Conservation (phyloP, 2,329 filamentous ascomycete genomes). For the Teratosphaeria nubilosa region DNA sequence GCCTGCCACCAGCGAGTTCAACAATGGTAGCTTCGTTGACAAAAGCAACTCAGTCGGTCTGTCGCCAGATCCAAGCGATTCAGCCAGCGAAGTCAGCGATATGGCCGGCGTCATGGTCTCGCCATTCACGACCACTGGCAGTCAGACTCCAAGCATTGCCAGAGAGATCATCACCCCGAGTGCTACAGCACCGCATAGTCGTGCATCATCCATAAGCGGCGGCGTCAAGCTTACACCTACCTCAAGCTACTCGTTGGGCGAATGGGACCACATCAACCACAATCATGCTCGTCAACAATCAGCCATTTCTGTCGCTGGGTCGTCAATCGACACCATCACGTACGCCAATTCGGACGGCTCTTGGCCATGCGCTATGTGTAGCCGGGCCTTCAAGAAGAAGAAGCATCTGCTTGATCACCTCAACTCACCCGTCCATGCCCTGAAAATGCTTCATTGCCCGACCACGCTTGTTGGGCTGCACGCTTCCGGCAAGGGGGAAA, state of each 20-base stretch:
- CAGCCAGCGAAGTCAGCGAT: too few relatives aligned
- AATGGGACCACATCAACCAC: not conserved
- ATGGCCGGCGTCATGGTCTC: too few relatives aligned
- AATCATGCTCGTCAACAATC: too few relatives aligned
- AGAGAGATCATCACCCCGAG: not conserved
- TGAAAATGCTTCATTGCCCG: constrained; percentile 9
- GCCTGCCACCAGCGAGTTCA: not conserved
- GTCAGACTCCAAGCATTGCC: too few relatives aligned
- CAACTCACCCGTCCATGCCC: constrained; percentile 5
- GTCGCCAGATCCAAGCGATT: too few relatives aligned
- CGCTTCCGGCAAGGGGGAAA: not conserved
- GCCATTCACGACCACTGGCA: too few relatives aligned
- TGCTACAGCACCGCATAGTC: not conserved
- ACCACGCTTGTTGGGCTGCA: not conserved
- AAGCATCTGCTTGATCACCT: constrained; percentile 7
- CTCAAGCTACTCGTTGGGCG: not conserved
- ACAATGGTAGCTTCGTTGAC: too few relatives aligned
- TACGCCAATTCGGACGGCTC: not conserved
- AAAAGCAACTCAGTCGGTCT: too few relatives aligned
- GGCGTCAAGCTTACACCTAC: not conserved
- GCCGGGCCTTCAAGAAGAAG: constrained; percentile 3
- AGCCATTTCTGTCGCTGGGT: too few relatives aligned
- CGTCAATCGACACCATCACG: not conserved
- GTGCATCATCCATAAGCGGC: not conserved
- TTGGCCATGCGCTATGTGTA: constrained; percentile 7